Base-by-base conservation (phyloP, 768 basidiomycete genomes). In the Cystobasidium tubakii region DNA sequence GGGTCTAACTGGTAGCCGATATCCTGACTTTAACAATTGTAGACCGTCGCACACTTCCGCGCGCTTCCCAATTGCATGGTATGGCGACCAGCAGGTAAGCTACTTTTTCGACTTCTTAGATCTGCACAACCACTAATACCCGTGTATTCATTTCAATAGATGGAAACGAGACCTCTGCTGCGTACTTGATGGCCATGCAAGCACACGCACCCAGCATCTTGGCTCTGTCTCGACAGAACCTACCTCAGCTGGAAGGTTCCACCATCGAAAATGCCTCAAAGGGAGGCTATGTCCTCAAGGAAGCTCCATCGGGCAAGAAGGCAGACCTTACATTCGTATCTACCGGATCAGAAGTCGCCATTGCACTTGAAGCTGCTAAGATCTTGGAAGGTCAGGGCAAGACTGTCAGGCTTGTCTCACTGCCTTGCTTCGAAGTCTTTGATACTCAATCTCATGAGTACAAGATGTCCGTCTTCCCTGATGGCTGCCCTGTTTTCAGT, bases 91-190 rank as follows among this genome's bases (percentile, higher is more conserved):
- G 72, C 60, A 23, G 64, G 57, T 29, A 23, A 21, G 57, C 54
- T 23, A 34, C 10, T 21, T 29, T 3, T 17, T 13, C 29, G 62
- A 36, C 33, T 63, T 21, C 29, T 9, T 25, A 10, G 25, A n/a
- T 10, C 12, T 25, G 13, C 54, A n/a, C 7, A 57, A 7, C 13
- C 7, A 31, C 54, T 57, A 21, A 23, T 9, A 7, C 7, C 54
- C n/a, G n/a, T 31, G 54, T n/a, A 31, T 23, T 29, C 91, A 74
- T 91, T 91, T 4, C n/a, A n/a, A n/a, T 92, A 31, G 92, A 96
- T 81, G 93, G 94, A 39, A 95, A 96, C 81, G 94, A 97, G 84
- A 93, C 91, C n/a, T 92, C 91, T 25, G 93, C 93, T 25, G 86
- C 93, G 21, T 96, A 96, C 84, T 81, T 86, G 74, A 86, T 88